These are phyloP conservation scores for Zizania latifolia DNA, from an alignment of 176 grass and related monocot genomes.

Conservation along the genomic window DNA sequence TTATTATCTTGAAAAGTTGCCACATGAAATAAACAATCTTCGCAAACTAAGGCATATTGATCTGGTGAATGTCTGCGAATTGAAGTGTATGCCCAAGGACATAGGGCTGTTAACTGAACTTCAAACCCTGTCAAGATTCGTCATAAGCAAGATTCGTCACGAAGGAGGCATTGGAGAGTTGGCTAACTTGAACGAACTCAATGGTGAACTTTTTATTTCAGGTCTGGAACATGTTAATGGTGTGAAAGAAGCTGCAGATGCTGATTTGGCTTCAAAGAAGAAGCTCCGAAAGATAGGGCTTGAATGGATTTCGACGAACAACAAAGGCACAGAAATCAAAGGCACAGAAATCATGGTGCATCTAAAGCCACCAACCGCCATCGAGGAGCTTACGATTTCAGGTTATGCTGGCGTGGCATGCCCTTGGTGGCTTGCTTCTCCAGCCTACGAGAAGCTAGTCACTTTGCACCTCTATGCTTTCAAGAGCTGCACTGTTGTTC, in stretches of 20 bases:
- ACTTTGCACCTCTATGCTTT: slow-evolving; percentile 8
- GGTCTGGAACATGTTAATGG: slow-evolving; percentile 34
- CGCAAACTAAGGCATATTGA: slow-evolving; percentile 40
- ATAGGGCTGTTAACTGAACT: slow-evolving; percentile 36
- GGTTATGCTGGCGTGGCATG: background rate
- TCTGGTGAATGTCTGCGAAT: slow-evolving; percentile 2
- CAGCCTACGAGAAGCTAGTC: background rate
- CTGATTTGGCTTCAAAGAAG: slow-evolving; percentile 21
- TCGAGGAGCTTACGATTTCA: slow-evolving; percentile 23
- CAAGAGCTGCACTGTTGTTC: background rate
- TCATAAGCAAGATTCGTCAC: slow-evolving; percentile 12
- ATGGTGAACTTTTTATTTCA: slow-evolving; percentile 36
- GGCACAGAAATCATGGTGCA: background rate
- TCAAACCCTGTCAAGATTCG: slow-evolving; percentile 37
- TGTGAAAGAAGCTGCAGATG: slow-evolving; percentile 10
- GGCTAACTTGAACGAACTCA: slow-evolving; percentile 27
- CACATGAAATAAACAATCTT: slow-evolving; percentile 7
- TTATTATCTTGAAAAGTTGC: slow-evolving; percentile 36
- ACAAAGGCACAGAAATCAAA: background rate
- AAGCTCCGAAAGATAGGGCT: slow-evolving; percentile 34
- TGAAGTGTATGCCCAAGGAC: slow-evolving; percentile 25
- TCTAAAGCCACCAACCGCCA: slow-evolving; percentile 1
- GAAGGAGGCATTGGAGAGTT: slow-evolving; percentile 23
- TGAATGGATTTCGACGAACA: too few relatives aligned
- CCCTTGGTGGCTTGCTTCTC: slow-evolving; percentile 27